These are phyloP conservation scores for Penicillium sp. DNA, from an alignment of 2,329 filamentous ascomycete species.

Conservation along the genomic window DNA sequence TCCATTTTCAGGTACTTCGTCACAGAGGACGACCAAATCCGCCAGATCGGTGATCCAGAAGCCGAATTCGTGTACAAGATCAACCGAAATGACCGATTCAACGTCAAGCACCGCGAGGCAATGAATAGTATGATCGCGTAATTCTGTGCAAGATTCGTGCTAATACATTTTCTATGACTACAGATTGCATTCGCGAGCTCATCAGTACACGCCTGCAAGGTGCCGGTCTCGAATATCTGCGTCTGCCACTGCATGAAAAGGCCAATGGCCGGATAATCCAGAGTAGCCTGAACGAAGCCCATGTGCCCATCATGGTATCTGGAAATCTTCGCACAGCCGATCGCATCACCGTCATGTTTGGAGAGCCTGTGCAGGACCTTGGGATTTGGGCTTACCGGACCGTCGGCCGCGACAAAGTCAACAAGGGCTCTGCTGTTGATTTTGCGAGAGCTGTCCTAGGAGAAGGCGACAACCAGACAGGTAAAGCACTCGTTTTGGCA, in stretches of 20 bases:
- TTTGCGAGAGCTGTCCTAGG: conserved; percentile 58
- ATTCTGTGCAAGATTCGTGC: not conserved
- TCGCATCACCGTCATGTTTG: conserved; percentile 74
- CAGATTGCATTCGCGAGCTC: conserved; percentile 61
- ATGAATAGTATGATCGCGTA: conserved; percentile 64
- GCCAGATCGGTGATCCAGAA: conserved; percentile 68
- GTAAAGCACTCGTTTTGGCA: conserved; percentile 66
- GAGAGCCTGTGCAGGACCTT: conserved; percentile 72
- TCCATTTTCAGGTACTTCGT: conserved; percentile 69
- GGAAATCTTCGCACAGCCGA: conserved; percentile 59
- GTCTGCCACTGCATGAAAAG: conserved; percentile 56
- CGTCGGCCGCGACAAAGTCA: conserved; percentile 66
- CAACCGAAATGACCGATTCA: conserved; percentile 75
- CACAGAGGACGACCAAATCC: conserved; percentile 75
- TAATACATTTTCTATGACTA: not conserved
- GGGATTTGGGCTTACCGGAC: conserved; percentile 75
- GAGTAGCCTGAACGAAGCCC: conserved; percentile 51
- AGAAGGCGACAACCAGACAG: conserved; percentile 17
- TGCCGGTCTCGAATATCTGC: conserved; percentile 63
- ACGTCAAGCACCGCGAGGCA: conserved; percentile 72
- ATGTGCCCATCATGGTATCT: conserved; percentile 72
- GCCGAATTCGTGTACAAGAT: conserved; percentile 75
- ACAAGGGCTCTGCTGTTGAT: conserved; percentile 70
- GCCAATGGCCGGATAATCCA: not conserved
- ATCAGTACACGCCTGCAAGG: conserved; percentile 65